These are phyloP conservation scores for Boletus barrowsii DNA, from an alignment of 768 basidiomycete genomes.

Conservation along the genomic window DNA sequence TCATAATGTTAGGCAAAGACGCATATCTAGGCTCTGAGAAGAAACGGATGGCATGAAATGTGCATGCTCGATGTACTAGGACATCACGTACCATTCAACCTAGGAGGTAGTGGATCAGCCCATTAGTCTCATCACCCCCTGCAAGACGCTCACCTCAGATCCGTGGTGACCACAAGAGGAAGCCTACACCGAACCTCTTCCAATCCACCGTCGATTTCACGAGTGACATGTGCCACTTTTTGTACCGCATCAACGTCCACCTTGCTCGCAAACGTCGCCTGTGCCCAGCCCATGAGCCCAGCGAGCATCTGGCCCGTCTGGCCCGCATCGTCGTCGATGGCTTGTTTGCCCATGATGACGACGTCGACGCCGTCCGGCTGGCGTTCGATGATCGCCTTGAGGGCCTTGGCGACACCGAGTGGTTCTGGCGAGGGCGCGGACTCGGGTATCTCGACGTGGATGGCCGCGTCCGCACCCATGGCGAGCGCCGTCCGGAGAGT, in stretches of 20 bases:
- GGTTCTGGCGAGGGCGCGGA: conserved; percentile 77
- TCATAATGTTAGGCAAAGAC: conserved; percentile 96
- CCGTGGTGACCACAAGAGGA: conserved; percentile 88
- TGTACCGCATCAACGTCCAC: conserved; percentile 64
- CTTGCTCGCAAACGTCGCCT: conserved; percentile 94
- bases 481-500: conserved; percentile 94
- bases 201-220: conserved; percentile 94
- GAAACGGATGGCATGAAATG: background rate
- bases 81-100: conserved; percentile 62
- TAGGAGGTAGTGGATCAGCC: conserved; percentile 24
- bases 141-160: conserved; percentile 64
- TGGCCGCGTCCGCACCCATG: conserved; percentile 92
- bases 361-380: conserved; percentile 67
- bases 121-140: background rate
- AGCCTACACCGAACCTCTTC: conserved; percentile 78
- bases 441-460: conserved; percentile 87
- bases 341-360: conserved; percentile 96
- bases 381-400: conserved; percentile 70
- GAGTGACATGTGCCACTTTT: conserved; percentile 65
- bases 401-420: conserved; percentile 83
- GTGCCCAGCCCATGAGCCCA: conserved; percentile 86
- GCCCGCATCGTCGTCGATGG: conserved; percentile 95
- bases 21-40: conserved; percentile 89
- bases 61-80: background rate
- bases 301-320: conserved; percentile 98